Base-by-base conservation (phyloP, 2,329 filamentous ascomycete genomes). In the Sarocladium strictum region DNA sequence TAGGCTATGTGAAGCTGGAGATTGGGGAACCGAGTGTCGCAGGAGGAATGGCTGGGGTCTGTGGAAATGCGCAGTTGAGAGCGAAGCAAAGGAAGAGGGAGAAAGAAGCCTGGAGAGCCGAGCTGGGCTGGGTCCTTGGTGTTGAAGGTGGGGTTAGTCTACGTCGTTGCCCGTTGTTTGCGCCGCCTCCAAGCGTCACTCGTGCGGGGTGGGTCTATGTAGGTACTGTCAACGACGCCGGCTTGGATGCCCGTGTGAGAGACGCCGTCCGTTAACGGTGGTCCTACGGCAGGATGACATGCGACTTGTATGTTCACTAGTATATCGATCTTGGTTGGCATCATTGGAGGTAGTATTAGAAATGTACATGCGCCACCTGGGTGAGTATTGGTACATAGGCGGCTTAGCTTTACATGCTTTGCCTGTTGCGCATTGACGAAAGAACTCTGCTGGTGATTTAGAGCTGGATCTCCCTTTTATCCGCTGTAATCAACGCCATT, bases 81-180 rank as follows among this genome's bases (percentile, higher is more conserved):
- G 15, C 7, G 15, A 14, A 12, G 12, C 11, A 29, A 19, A 49
- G 14, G 21, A 33, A 49, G 45, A 21, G 29, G 27, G 27, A 23
- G 21, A 24, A 33, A 35, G n/a, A 35, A 29, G 26, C 11, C 15
- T 3, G 26, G 32, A n/a, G n/a, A n/a, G 43, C 6, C 9, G 32
- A 29, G 43, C 43, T 49, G 47, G 29, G 47, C 23, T 32, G 27
- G 23, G 10, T 6, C 11, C 4, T 51, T 32, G 50, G 32, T 40
- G 50, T 53, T 33, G 50, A 53, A 53, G 50, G 50, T 53, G 50
- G 50, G 50, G 50, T 53, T 53, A n/a, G n/a, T n/a, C n/a, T n/a
- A 26, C 50, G 50, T 40, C 47, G 47, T 35, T 23, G 3, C 38
- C 14, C 27, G 47, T 19, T 29, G 47, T 15, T 51, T 35, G 47